Evolutionary conservation across 495 filamentous ascomycete genomes (phyloP), one percentile per base, ranked within the genome.

Genomic region (Tetracladium setigerum): DNA sequence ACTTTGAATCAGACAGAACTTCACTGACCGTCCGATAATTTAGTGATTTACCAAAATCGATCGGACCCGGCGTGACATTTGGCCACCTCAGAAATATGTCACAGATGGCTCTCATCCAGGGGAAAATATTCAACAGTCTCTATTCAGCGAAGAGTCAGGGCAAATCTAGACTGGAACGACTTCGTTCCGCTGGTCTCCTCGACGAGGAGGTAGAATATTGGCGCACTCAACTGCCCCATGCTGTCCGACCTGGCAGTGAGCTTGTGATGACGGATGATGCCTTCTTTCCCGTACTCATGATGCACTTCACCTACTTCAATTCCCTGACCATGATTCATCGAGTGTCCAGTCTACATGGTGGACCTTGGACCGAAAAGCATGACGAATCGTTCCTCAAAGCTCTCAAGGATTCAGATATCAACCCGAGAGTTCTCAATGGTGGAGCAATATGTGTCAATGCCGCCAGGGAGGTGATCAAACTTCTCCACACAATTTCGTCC

Each of bases 301-400:
- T 56, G 38, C 48, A 56, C 35, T 52, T 56, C 31, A 22, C 47
- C 38, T 56, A 56, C 49, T 48, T 41, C 6, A 19, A 48, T 27
- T 19, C 16, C 22, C 13, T 56, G 5, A 44, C 35, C 5, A 8
- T 41, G 13, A 2, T 56, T n/a, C 49, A 56, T 27, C 48, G 49
- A 9, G 12, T 33, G 5, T 39, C 52, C 12, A 18, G 19, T 10
- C 18, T 18, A 8, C 41, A 30, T 27, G 18, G 32, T 2, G 41
- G 30, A 4, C 15, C 22, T 15, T 36, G 33, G 32, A 41, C 31
- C 8, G 34, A 35, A 17, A 30, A 36, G 6, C 16, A 47, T 15
- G 27, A 51, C 10, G 30, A 44, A 38, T 45, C 43, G 24, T 36
- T 36, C 15, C 22, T 13, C 2, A 46, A 40, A 41, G 8, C 19